Evolutionary conservation across 352 stramenopile species (phyloP), one percentile per base, ranked within the genome.

Genomic region (Globisporangium splendens): DNA sequence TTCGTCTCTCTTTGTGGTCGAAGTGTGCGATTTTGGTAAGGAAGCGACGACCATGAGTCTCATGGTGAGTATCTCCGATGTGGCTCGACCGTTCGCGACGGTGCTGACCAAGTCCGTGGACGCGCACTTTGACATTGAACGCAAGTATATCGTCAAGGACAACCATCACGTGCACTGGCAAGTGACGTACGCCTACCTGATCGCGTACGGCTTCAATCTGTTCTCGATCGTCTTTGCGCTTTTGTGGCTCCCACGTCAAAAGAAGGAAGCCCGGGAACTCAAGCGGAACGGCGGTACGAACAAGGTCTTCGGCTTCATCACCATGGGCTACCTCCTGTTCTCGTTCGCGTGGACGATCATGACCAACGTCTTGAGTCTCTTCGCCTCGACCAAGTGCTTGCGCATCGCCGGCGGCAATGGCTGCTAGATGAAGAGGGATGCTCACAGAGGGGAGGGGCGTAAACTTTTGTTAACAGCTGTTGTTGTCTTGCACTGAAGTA

Each of bases 81-180:
- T 89, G 11, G 68, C 63, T 10, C 73, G 62, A n/a, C 77, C 77
- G 1, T 86, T 89, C 51, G 64, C 66, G 7, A 75, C 75, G 0
- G 70, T 85, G 17, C 42, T 89, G 3, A 83, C 72, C 66, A 90
- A 90, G 57, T 73, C 50, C 1, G 67, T 88, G 43, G 68, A 87
- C 44, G 68, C 57, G 31, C 72, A 76, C 66, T 79, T 88, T 15
- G 70, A 84, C n/a, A 79, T 86, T 22, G 65, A 68, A 46, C 68
- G 64, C 62, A 78, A 77, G 59, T 75, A 41, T 39, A 68, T 81
- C 56, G 51, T 63, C 24, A 74, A 76, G 60, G 69, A 78, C 42
- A 47, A 69, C 48, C 39, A 67, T 46, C 55, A 83, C 33, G 75
- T 73, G 46, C 76, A 74, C 35, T 65, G 58, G 49, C 70, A 89